Base-by-base conservation (phyloP, 345 rosid species). In the Rhizophora apiculata region DNA sequence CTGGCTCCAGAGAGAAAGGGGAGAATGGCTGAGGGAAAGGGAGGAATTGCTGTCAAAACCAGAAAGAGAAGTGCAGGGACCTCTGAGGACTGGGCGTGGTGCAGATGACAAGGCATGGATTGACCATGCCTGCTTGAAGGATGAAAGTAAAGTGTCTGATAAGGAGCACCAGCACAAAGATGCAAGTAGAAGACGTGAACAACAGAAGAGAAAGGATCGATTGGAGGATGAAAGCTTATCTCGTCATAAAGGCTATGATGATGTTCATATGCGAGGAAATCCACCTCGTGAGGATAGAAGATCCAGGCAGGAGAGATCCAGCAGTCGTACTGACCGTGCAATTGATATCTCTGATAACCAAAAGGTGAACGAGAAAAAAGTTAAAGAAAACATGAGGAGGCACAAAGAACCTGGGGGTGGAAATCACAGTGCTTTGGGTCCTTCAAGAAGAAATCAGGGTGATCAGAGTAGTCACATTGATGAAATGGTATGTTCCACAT, bases 61-160 rank as follows among this genome's bases (percentile, higher is more conserved):
- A 65, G 96, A 87, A 73, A 86, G 92, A 83, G 96, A 90, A 72
- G 89, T 85, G 32, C 79, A 89, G 27, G 78, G 81, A 69, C 73
- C 81, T 68, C 70, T 49, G 46, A 87, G 88, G 83, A 76, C 80
- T 70, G 89, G 85, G 39, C 89, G 87, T 76, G 85, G 72, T 68
- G 83, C 86, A 27, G 99, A 95, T 80, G 99, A 95, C 69, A 84
- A 85, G 78, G 75, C 83, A 75, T 79, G 86, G 87, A 71, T 68
- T 72, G 84, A 74, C 58, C 86, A 79, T 74, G 75, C 81, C 26
- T 81, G 88, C 83, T 71, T 58, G 48, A 92, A 81, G 76, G 96
- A 88, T 69, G 96, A 88, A 56, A 72, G 81, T 73, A 90, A 83
- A 78, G 80, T 73, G 66, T 75, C 87, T 37, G 91, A 89, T 27